A percentile compares a stretch with the other conserved stretches of the same genome.
Evolutionary conservation across 345 rosid species (phyloP).

Genomic region (Eucalyptus erythrocorys): DNA sequence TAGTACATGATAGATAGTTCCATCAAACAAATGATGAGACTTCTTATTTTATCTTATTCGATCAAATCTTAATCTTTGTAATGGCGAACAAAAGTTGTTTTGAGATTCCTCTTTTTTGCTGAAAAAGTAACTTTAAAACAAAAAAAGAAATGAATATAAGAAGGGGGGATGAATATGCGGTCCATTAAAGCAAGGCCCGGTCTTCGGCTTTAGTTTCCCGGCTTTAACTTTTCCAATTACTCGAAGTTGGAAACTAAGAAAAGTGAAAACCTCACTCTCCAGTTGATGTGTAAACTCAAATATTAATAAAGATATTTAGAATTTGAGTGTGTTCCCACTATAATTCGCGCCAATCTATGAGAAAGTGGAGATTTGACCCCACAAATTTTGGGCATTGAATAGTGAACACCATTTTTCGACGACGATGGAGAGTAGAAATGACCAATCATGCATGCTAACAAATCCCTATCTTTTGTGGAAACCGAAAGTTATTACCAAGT

Average conservation of each 20-base stretch:
- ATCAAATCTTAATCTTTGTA: background rate
- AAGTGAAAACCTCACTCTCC: background rate
- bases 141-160: too few relatives aligned
- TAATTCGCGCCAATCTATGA: fast-evolving
- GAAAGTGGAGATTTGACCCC: background rate
- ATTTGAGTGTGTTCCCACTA: fast-evolving
- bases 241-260: background rate
- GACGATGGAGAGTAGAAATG: background rate
- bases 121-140: background rate
- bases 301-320: too few relatives aligned
- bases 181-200: too few relatives aligned
- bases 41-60: too few relatives aligned
- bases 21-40: background rate
- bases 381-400: background rate
- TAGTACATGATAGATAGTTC: too few relatives aligned
- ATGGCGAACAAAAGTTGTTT: background rate
- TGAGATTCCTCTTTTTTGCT: too few relatives aligned
- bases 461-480: too few relatives aligned
- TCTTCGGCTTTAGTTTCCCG: too few relatives aligned
- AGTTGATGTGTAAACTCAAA: fast-evolving
- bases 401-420: too few relatives aligned
- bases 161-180: background rate
- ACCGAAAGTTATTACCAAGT: background rate
- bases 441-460: fast-evolving
- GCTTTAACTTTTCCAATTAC: too few relatives aligned